Evolutionary conservation across 257 asterid species (phyloP), one percentile per base, ranked within the genome.

Genomic region (Solanum sitiens): DNA sequence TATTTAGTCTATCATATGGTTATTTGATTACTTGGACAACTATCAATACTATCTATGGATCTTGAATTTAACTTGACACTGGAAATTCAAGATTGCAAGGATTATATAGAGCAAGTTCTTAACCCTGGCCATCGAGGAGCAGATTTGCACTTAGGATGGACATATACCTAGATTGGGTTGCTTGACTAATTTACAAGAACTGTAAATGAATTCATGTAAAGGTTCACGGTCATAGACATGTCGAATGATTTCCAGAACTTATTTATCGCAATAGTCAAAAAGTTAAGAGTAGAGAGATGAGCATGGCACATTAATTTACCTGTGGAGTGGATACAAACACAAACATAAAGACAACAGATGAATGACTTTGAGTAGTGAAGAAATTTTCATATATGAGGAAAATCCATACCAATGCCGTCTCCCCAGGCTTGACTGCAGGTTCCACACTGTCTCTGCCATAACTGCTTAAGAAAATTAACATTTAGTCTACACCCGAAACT

Each of bases 391-490:
- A n/a, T 27, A 79, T 27, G 40, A 25, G 65, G 39, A 79, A 42
- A 85, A 76, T 18, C 87, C 90, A 68, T 89, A 96, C 98, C 98
- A 96, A 87, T 85, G 98, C 98, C 16, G 93, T 45, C 72, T 95
- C 97, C 88, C 98, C 98, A 15, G 98, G 98, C 93, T 96, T 96
- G 91, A 95, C 84, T 87, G 96, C 94, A 59, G 99, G 98, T 89
- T 95, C 98, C 89, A 96, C 99, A 56, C 92, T 90, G 90, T 96
- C 99, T 92, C 99, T 93, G 65, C 98, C 99, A 40, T 92, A 95
- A 79, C 99, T 96, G 95, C 88, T 56, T 33, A 42, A 45, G 39
- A 71, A 85, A 88, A 25, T 79, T 37, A 72, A 89, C 50, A 86
- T 89, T 68, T 40, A 44, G 82, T n/a, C 82, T 5, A 85, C 59